Evolutionary conservation across 495 filamentous ascomycete species (phyloP), one percentile per base, ranked within the genome.

Genomic region (Hyphodiscus hymeniophilus): DNA sequence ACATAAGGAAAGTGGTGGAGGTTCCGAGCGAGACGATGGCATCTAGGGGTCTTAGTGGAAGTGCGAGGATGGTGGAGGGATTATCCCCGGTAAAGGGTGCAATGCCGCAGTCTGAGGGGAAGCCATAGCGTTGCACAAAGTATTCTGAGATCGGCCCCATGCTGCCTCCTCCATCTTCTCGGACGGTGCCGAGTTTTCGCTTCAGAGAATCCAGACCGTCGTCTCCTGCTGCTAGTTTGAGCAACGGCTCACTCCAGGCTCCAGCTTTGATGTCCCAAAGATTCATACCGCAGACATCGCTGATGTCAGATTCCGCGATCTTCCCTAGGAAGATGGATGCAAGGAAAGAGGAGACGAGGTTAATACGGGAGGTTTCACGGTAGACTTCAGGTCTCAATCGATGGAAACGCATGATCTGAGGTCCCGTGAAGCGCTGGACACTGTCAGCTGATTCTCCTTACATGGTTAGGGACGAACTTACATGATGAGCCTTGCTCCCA

Each of bases 1-100:
- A 86, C 89, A 97, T 98, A 28, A 98, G 75, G 67, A 96, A 95
- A 15, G 92, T 98, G 24, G 92, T 97, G 15, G 86, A 92, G 0
- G 92, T 98, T 36, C 92, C 92, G 4, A 98, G 77, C 5, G 85
- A 91, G 7, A 98, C 85, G 61, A 98, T 95, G 45, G 89, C 90
- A 59, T 97, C 92, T 4, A 85, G 77, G 3, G 89, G 80, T 0
- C 84, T 79, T 15, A 98, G 70, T 0, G 92, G 92, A 3, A 97
- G 71, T 0, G 89, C 83, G 8, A 98, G 81, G 54, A 98, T 95
- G 0, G 92, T 96, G 0, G 92, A 80, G 15, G 91, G 92, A 66
- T 98, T 98, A 66, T 98, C 92, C 39, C 92, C 92, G 0, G 92
- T 97, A 57, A 91, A 92, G 0, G 90, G 82, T 24, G 84, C 78